A percentile compares a stretch with the other conserved stretches of the same genome.
phyloP scores from a whole-genome alignment of 352 stramenopile genomes.

The Phytophthora meadii region DNA sequence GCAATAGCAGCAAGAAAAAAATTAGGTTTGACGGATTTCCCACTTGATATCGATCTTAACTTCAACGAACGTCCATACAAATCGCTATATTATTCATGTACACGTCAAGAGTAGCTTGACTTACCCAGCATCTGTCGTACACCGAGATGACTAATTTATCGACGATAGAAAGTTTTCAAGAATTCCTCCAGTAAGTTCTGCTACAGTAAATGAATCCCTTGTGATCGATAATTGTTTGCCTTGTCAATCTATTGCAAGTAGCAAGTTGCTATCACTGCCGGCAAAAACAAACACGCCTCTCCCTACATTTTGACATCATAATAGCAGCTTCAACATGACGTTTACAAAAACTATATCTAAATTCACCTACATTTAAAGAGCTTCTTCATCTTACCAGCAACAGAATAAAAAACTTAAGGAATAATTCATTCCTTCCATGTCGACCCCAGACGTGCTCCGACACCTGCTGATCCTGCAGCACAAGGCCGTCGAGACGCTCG shows the following conservation, averaged over 20 bases:
- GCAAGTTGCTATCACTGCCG: too few relatives aligned
- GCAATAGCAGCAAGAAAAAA: background rate
- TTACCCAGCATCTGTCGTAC: conserved; percentile 12
- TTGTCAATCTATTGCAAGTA: background rate
- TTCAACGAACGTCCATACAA: conserved; percentile 26
- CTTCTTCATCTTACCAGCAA: background rate
- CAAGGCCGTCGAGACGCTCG: conserved; percentile 49
- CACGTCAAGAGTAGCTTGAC: conserved; percentile 11
- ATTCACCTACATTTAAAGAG: background rate
- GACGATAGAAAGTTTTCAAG: background rate
- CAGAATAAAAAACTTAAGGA: background rate
- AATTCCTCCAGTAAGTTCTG: too few relatives aligned
- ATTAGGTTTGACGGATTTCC: too few relatives aligned
- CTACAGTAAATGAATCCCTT: too few relatives aligned
- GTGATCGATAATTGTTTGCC: too few relatives aligned
- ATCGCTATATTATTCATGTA: conserved; percentile 6
- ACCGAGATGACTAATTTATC: conserved; percentile 17
- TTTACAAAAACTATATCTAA: background rate
- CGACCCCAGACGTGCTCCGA: conserved; percentile 44
- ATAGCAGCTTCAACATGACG: background rate
- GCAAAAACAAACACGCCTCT: background rate
- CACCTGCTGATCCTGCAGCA: conserved; percentile 70
- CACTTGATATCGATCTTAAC: conserved; percentile 1
- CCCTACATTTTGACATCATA: background rate
- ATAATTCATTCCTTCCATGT: background rate